phyloP scores from a whole-genome alignment of 441 rosid genomes.

The Sinapis alba region DNA sequence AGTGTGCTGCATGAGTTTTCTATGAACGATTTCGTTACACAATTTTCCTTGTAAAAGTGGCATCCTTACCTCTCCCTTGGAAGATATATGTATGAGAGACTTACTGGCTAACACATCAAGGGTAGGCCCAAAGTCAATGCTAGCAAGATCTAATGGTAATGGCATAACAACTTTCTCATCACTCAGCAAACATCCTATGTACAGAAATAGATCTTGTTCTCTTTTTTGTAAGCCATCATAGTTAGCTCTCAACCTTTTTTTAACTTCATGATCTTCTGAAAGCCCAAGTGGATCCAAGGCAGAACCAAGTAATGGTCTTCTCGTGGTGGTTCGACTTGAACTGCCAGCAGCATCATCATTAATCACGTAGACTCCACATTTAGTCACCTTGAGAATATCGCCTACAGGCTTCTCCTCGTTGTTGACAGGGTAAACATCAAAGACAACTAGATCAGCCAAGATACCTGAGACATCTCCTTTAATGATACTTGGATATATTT shows the following conservation, averaged over 20 bases:
- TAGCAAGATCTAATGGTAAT: neutral
- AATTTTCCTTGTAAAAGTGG: neutral
- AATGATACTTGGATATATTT: neutral
- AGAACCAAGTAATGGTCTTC: neutral
- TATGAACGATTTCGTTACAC: neutral
- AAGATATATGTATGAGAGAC: neutral
- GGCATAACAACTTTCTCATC: neutral
- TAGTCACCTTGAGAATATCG: neutral
- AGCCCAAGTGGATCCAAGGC: neutral
- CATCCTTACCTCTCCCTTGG: slow-evolving; percentile 1
- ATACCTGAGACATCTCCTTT: neutral
- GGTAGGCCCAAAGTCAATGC: neutral
- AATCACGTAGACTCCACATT: slow-evolving; percentile 2
- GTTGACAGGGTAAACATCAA: neutral
- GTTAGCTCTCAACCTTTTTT: neutral
- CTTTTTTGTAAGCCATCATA: neutral
- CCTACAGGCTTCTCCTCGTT: neutral
- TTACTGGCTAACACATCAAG: neutral
- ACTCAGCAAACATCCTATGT: slow-evolving; percentile 3
- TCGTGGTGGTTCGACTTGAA: neutral
- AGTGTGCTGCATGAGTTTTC: neutral
- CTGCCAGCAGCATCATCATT: neutral
- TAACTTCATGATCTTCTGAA: slow-evolving; percentile 1
- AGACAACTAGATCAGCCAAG: slow-evolving; percentile 10
- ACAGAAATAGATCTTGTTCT: neutral